These are phyloP conservation scores for Mortierella sp. DNA, from an alignment of 371 early-diverging fungal species.

Conservation along the genomic window DNA sequence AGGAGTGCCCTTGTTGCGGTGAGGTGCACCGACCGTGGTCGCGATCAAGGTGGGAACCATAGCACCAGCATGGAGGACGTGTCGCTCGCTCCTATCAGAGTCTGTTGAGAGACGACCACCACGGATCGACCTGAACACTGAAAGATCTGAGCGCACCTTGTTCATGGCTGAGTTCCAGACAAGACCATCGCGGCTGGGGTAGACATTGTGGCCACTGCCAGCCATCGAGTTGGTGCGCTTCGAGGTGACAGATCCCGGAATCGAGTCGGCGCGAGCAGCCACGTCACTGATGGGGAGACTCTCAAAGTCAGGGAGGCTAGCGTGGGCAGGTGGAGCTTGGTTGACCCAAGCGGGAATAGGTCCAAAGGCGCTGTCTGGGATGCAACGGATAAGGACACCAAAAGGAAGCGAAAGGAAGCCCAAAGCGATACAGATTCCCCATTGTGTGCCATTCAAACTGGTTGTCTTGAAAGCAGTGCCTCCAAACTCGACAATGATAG, in stretches of 20 bases:
- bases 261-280: slow-evolving; percentile 29
- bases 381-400: slow-evolving; percentile 74
- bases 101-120: slow-evolving; percentile 56
- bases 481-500: slow-evolving; percentile 71
- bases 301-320: slow-evolving; percentile 35
- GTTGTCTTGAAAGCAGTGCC: slow-evolving; percentile 69
- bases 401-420: slow-evolving; percentile 77
- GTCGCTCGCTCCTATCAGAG: slow-evolving; percentile 44
- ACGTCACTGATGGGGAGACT: slow-evolving; percentile 20
- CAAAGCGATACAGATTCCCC: slow-evolving; percentile 72
- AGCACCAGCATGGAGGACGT: slow-evolving; percentile 62
- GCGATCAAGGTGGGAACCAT: slow-evolving; percentile 73
- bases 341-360: slow-evolving; percentile 35
- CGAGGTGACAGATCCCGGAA: slow-evolving; percentile 54
- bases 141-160: slow-evolving; percentile 50
- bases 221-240: slow-evolving; percentile 41
- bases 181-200: slow-evolving; percentile 41
- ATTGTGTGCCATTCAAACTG: slow-evolving; percentile 63
- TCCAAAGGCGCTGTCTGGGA: slow-evolving; percentile 63
- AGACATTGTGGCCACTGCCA: slow-evolving; percentile 29
- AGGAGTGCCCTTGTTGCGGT: slow-evolving; percentile 14
- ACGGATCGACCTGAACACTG: slow-evolving; percentile 55
- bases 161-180: slow-evolving; percentile 53
- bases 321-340: slow-evolving; percentile 4
- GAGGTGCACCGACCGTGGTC: slow-evolving; percentile 65